Conservation (phyloP, 176 grass and related monocot species). For the Ensete glaucum region DNA sequence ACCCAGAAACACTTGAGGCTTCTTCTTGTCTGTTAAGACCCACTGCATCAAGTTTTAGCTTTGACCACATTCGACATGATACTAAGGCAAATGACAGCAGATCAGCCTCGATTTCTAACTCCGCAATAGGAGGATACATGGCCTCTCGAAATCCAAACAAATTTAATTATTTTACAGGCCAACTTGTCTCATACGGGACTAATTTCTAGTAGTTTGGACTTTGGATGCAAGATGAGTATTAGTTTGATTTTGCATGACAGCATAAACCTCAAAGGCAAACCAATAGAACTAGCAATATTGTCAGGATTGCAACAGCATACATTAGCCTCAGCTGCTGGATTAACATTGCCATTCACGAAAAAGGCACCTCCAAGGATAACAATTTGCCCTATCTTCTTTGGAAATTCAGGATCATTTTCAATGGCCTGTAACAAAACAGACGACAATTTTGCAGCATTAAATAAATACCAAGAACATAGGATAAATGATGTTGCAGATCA, state of each 20-base stretch:
- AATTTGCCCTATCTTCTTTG: conserved; percentile 83
- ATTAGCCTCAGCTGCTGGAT: conserved; percentile 87
- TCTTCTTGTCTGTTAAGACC: not conserved
- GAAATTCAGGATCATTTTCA: conserved; percentile 63
- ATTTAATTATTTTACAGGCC: not conserved
- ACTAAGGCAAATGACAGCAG: not conserved
- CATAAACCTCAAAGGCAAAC: not conserved
- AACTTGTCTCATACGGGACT: not conserved
- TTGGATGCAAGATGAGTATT: not conserved
- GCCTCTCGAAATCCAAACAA: not conserved
- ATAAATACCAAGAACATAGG: conserved; percentile 7
- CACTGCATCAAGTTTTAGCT: not conserved
- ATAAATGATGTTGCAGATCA: conserved; percentile 8
- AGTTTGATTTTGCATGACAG: not conserved
- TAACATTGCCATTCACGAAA: conserved; percentile 95
- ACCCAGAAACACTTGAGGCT: not conserved
- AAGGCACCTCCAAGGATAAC: conserved; percentile 87
- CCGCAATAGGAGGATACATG: not conserved
- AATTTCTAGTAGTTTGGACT: not conserved
- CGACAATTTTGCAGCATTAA: not conserved
- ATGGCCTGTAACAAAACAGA: conserved; percentile 40
- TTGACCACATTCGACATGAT: not conserved
- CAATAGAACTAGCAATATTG: not conserved
- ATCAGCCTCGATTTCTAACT: not conserved
- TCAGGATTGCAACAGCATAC: conserved; percentile 30